Evolutionary conservation across 176 grass and related monocot species (phyloP), one percentile per base, ranked within the genome.

Genomic region (Aegilops sharonensis): DNA sequence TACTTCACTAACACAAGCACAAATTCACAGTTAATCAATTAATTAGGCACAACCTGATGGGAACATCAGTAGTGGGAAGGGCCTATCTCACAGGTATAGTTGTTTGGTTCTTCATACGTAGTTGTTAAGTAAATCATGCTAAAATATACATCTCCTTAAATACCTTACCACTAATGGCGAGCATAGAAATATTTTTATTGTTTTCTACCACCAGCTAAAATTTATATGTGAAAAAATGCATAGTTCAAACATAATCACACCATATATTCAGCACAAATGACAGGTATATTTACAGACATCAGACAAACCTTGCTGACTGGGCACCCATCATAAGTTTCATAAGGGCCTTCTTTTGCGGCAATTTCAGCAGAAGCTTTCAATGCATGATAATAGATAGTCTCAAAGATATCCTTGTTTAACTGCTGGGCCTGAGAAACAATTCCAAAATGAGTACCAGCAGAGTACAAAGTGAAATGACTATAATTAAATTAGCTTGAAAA

Each of bases 341-440:
- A 95, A 75, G 89, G 88, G 60, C 93, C 93, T 81, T 92, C 80
- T 43, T 82, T 89, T 57, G 80, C 83, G 64, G 91, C 88, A 92
- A 89, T 65, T 39, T 89, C 91, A 71, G 89, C 81, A 89, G 91
- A 95, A 73, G 91, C 67, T 87, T 93, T 93, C 54, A 95, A 65
- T n/a, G 93, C 83, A 64, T 95, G 85, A 56, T 95, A 93, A 81
- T 95, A 95, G 18, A 92, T 91, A 20, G 91, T 93, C 56, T 93
- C 86, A 89, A 95, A 93, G 57, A 95, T 93, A 48, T 95, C 91
- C 79, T 91, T 95, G 47, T 95, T 95, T 67, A 95, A 89, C 45
- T 56, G 72, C 66, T 95, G 86, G 23, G 93, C 93, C 88, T 92
- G 63, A 72, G 89, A 71, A 60, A 81, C 12, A 76, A 67, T 72